A percentile compares a stretch with the other conserved stretches of the same genome.
Evolutionary conservation across 768 basidiomycete genomes (phyloP).

Genomic region (Hygrophorus russula): DNA sequence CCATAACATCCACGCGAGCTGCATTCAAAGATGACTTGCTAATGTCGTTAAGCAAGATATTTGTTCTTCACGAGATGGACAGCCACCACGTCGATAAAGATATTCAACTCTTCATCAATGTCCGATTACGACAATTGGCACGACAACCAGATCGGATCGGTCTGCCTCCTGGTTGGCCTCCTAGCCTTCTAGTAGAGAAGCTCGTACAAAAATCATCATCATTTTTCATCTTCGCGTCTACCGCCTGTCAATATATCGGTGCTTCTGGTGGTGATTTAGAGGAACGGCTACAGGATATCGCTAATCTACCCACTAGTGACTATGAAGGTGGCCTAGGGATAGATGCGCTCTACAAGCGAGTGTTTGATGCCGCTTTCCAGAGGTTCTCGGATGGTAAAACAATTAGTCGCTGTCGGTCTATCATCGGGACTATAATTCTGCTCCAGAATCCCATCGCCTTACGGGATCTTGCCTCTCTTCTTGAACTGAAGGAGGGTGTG

Average conservation of each 20-base stretch:
- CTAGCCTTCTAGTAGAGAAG: background rate
- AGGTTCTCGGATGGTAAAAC: background rate
- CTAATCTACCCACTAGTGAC: constrained; percentile 7
- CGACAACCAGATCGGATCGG: background rate
- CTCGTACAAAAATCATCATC: background rate
- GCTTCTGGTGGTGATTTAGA: background rate
- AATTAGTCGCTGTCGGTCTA: constrained; percentile 3
- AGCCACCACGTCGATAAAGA: constrained; percentile 7
- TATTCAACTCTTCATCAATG: constrained; percentile 9
- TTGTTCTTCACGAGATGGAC: constrained; percentile 4
- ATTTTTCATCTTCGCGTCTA: constrained; percentile 2
- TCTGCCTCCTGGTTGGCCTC: background rate
- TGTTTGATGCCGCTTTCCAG: constrained; percentile 6
- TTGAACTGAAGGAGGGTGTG: constrained; percentile 1
- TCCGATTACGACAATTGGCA: constrained; percentile 8
- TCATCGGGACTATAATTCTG: constrained; percentile 4
- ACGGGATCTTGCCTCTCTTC: background rate
- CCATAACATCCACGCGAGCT: constrained; percentile 9
- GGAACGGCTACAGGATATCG: constrained; percentile 9
- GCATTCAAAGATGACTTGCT: background rate
- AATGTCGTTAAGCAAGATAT: background rate
- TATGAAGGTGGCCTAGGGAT: constrained; percentile 12
- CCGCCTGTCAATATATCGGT: constrained; percentile 9
- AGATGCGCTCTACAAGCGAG: constrained; percentile 9
- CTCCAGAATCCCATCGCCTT: background rate